phyloP scores from a whole-genome alignment of 208 protist species.

The Crithidia expoeki region DNA sequence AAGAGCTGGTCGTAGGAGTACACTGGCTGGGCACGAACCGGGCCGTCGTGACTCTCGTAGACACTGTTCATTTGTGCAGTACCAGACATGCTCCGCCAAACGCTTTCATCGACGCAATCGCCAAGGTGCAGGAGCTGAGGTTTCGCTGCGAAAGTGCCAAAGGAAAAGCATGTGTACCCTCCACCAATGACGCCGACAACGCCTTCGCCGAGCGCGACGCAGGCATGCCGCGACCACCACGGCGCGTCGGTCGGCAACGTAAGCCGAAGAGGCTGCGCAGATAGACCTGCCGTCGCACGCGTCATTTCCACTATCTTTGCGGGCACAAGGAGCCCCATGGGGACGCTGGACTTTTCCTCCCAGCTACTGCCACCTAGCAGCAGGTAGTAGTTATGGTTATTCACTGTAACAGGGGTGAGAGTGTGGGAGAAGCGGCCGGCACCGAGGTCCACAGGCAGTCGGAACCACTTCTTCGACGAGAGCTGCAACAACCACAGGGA shows the following conservation, averaged over 20 bases:
- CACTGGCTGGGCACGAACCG: not conserved
- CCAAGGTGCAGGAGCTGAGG: conserved; percentile 63
- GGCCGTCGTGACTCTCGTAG: not conserved
- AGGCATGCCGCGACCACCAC: conserved; percentile 73
- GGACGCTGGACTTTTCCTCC: conserved; percentile 30
- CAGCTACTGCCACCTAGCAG: conserved; percentile 67
- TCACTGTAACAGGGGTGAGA: conserved; percentile 45
- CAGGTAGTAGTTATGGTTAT: conserved; percentile 42
- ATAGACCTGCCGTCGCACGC: no score
- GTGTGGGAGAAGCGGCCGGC: conserved; percentile 71
- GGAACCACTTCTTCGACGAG: conserved; percentile 13
- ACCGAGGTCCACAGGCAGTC: conserved; percentile 13
- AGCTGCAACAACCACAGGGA: conserved; percentile 28
- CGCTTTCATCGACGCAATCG: conserved; percentile 20
- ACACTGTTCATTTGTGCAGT: not conserved
- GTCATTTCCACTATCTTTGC: not conserved
- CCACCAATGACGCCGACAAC: conserved; percentile 75
- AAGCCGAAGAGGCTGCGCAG: conserved; percentile 10
- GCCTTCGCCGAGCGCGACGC: conserved; percentile 52
- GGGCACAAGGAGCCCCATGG: conserved; percentile 14
- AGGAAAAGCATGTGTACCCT: conserved; percentile 92
- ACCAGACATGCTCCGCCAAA: not conserved
- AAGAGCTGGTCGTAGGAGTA: conserved; percentile 28
- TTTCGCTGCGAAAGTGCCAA: conserved; percentile 78
- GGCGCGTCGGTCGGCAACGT: conserved; percentile 43